Percentiles rank a stretch among this genome's conserved stretches.
These are phyloP conservation scores for Calycina herbarum DNA, from an alignment of 2,329 filamentous ascomycete species.

Conservation along the genomic window DNA sequence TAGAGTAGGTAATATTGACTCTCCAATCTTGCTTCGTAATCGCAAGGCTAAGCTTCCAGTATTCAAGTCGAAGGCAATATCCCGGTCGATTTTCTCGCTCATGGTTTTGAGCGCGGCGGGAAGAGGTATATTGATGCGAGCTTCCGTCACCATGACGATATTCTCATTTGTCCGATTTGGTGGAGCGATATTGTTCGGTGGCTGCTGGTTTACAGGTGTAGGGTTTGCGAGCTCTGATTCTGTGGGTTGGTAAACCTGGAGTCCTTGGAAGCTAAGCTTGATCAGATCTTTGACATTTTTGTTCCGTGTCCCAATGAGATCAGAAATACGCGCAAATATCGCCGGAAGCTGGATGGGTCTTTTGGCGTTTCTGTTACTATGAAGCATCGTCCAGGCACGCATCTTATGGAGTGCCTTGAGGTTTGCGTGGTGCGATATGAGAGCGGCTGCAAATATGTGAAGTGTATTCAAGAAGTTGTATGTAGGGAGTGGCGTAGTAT, in stretches of 20 bases:
- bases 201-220: background rate
- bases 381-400: slow-evolving; percentile 30
- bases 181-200: background rate
- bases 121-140: slow-evolving; percentile 34
- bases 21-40: slow-evolving; percentile 35
- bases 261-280: slow-evolving; percentile 53
- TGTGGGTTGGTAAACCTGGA: slow-evolving; percentile 23
- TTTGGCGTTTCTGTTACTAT: slow-evolving; percentile 31
- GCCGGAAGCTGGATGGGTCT: slow-evolving; percentile 32
- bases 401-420: slow-evolving; percentile 37
- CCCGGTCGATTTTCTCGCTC: slow-evolving; percentile 34
- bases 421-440: slow-evolving; percentile 42
- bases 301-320: slow-evolving; percentile 33
- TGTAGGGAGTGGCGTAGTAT: slow-evolving; percentile 31
- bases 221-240: background rate
- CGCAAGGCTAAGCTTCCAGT: slow-evolving; percentile 36
- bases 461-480: slow-evolving; percentile 39
- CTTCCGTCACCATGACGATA: slow-evolving; percentile 36
- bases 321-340: slow-evolving; percentile 31
- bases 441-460: slow-evolving; percentile 39
- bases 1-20: slow-evolving; percentile 32
- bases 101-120: slow-evolving; percentile 29
- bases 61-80: slow-evolving; percentile 36
- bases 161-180: slow-evolving; percentile 21
- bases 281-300: slow-evolving; percentile 49